These are phyloP conservation scores for Pseudevernia furfuracea DNA, from an alignment of 495 filamentous ascomycete species.

Conservation along the genomic window DNA sequence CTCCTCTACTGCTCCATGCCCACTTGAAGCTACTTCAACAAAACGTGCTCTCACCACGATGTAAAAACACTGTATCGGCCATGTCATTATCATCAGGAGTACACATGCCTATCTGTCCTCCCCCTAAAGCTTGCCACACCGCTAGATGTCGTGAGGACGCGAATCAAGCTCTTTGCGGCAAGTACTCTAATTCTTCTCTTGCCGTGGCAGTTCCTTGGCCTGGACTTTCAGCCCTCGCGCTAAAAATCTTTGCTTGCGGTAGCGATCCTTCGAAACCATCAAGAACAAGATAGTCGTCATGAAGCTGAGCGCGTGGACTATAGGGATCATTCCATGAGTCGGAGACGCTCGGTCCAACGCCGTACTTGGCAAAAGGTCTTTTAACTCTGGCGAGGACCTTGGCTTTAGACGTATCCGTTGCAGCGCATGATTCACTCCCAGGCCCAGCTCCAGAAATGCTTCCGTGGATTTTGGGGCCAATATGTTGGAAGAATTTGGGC, in stretches of 20 bases:
- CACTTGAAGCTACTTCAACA: no score
- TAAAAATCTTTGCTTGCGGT: neutral
- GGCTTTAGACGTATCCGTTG: neutral
- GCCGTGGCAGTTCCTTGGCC: neutral
- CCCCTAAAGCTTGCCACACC: neutral
- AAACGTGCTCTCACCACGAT: no score
- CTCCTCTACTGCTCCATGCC: no score
- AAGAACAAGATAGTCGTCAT: neutral
- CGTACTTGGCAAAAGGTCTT: neutral
- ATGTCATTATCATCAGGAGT: neutral
- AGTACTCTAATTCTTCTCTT: neutral
- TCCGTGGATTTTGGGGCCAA: slow-evolving; percentile 5
- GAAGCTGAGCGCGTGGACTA: neutral
- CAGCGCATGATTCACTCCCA: neutral
- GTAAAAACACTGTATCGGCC: neutral
- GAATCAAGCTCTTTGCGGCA: neutral
- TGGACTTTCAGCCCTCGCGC: neutral
- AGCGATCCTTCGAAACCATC: neutral
- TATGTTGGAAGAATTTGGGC: slow-evolving; percentile 12
- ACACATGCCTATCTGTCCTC: neutral
- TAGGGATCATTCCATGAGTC: neutral
- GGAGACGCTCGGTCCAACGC: neutral
- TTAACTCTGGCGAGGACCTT: neutral
- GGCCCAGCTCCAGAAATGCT: neutral
- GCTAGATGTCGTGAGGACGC: neutral